Base-by-base conservation (phyloP, 2,329 filamentous ascomycete genomes). In the Cylindrodendrum hubeiense region DNA sequence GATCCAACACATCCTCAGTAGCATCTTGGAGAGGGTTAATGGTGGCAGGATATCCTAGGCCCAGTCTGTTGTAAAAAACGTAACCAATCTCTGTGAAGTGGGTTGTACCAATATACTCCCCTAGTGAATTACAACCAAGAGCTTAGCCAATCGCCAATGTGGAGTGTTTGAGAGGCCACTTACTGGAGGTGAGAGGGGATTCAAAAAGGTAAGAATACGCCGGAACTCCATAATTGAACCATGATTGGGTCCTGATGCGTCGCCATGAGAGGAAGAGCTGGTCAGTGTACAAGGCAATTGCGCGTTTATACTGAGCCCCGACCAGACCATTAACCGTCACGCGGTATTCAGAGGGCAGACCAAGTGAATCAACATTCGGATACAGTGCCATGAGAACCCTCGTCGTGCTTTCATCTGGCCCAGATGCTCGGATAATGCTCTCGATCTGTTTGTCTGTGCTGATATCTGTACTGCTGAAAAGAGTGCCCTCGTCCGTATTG, bases 401-500 rank as follows among this genome's bases (percentile, higher is more conserved):
- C 0, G 58, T 49, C 0, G 67, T 69, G 10, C 66, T 61, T 5
- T 63, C 19, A 37, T 73, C 69, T 1, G 60, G 58, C 0, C 65
- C 69, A 4, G 37, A 12, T 0, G 60, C 8, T 22, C 41, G 43
- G n/a, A 74, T 65, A 3, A 61, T 53, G 30, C 30, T 47, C 33
- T 41, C 52, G 5, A 69, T 26, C 6, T 73, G 49, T 13, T 64
- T 55, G 5, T 69, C 64, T 0, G 60, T 71, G 6, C 67, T 58
- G 4, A 86, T 57, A 85, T 81, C 50, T 77, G 81, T 75, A 2
- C 83, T 80, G 0, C 82, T 84, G 71, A 90, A 91, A 1, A 81
- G 78, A 0, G 83, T 84, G n/a, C 78, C 90, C 72, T 93, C 91
- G 68, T 92, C 90, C 0, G 85, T 85, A 73, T 91, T 92, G 15